Evolutionary conservation across 768 basidiomycete genomes (phyloP).

Genomic region (Lactifluus volemus): DNA sequence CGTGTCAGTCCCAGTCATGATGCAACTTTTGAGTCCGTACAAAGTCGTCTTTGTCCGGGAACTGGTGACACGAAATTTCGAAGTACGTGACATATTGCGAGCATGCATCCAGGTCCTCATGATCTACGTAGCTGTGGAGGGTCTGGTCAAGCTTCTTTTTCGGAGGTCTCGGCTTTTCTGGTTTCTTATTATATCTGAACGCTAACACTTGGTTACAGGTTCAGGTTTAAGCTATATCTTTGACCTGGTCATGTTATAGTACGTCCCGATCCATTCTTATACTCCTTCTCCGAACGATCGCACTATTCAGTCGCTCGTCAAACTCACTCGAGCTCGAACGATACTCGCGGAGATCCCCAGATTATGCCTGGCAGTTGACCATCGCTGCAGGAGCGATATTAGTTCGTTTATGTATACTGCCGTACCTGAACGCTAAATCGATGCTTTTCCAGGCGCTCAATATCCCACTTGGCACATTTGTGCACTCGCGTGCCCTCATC

Average conservation of each 20-base stretch:
- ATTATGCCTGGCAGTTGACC: conserved; percentile 69
- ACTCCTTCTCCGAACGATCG: neutral
- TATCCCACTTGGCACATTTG: conserved; percentile 45
- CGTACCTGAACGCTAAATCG: neutral
- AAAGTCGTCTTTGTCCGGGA: conserved; percentile 44
- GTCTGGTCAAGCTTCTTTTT: conserved; percentile 65
- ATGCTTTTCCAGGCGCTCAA: conserved; percentile 38
- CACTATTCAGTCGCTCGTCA: conserved; percentile 46
- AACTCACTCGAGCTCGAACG: conserved; percentile 55
- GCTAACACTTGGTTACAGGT: conserved; percentile 26
- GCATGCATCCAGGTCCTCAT: neutral
- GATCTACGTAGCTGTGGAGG: conserved; percentile 53
- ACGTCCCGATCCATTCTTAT: conserved; percentile 16
- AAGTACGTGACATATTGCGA: conserved; percentile 37
- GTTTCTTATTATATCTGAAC: neutral
- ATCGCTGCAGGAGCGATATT: conserved; percentile 48
- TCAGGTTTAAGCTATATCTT: conserved; percentile 51
- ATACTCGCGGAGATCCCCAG: conserved; percentile 53
- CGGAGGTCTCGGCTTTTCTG: conserved; percentile 35
- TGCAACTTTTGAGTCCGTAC: conserved; percentile 46
- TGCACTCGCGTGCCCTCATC: conserved; percentile 60
- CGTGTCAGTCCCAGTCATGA: conserved; percentile 48
- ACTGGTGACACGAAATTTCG: conserved; percentile 37
- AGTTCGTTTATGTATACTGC: conserved; percentile 28
- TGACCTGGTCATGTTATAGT: conserved; percentile 69